Percentiles rank a stretch among this genome's conserved stretches.
Evolutionary conservation across 208 protist genomes (phyloP).

Genomic region (Acanthamoeba lugdunensis): DNA sequence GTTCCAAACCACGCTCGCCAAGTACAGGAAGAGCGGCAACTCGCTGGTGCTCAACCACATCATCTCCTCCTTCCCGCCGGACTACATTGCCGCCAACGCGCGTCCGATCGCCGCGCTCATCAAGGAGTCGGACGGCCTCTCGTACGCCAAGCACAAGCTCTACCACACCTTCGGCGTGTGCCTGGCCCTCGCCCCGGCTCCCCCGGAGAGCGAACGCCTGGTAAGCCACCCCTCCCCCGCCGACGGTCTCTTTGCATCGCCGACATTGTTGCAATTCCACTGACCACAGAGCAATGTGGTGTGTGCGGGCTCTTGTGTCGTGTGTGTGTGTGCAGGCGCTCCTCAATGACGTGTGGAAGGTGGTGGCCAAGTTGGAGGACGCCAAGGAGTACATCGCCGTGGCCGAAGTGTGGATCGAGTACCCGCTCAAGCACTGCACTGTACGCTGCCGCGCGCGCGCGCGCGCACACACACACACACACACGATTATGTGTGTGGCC

Average conservation of each 20-base stretch:
- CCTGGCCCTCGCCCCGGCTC: not conserved
- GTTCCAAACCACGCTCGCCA: conserved; percentile 30
- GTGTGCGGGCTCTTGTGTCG: conserved; percentile 67
- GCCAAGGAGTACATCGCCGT: conserved; percentile 85
- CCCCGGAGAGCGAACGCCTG: not conserved
- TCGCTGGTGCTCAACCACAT: conserved; percentile 86
- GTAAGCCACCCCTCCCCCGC: not conserved
- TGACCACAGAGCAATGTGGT: not conserved
- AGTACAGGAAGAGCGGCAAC: conserved; percentile 76
- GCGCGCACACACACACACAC: too few species aligned
- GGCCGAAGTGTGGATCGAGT: conserved; percentile 88
- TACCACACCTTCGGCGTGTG: conserved; percentile 58
- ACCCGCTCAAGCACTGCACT: conserved; percentile 85
- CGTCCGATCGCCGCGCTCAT: conserved; percentile 79
- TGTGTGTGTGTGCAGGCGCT: conserved; percentile 73
- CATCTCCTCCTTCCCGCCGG: conserved; percentile 82
- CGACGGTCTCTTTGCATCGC: conserved; percentile 80
- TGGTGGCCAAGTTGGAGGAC: conserved; percentile 80
- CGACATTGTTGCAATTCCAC: conserved; percentile 73
- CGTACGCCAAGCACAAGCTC: conserved; percentile 76
- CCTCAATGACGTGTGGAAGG: conserved; percentile 88
- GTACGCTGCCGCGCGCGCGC: conserved; percentile 42
- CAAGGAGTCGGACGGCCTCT: conserved; percentile 70
- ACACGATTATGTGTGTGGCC: too few species aligned
- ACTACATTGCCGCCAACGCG: conserved; percentile 78